Base-by-base conservation (phyloP, 148 eudicot genomes). In the Chenopodium suecicum region DNA sequence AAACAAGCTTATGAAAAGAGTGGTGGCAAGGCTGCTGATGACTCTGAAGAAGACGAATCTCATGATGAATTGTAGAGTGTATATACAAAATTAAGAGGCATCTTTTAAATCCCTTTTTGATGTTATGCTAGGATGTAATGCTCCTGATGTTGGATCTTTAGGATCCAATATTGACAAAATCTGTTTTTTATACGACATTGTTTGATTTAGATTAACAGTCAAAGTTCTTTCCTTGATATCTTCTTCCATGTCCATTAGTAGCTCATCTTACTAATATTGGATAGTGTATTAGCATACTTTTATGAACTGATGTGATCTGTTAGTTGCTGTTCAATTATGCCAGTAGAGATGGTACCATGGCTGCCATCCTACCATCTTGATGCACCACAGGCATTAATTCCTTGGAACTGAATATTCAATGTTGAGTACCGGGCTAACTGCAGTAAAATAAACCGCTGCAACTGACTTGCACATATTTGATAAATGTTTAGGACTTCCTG, bases 1-100 rank as follows among this genome's bases (percentile, higher is more conserved):
- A 88, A 78, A 79, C 79, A 86, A 75, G 89, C 82, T 70, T 90
- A 88, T 71, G 85, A 83, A 83, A 83, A 83, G 77, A 86, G 83
- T 70, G 85, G 89, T 54, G 81, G 83, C 41, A 75, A 68, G 46
- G 34, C 87, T 52, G 32, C 77, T 62, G 79, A 23, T 41, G 80
- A 83, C 8, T 68, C 78, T 31, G 87, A 84, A 1, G 81, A 80
- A 20, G 88, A 84, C 29, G 87, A 84, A 76, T 50, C 88, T 22
- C 68, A 86, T 2, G 84, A 77, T 80, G 85, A 88, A 74, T 82
- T 86, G 80, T 86, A 84, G 78, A 56, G 14, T 66, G 47, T 69
- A 56, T 44, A 41, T 41, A 73, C 4, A 13, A 3, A 78, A 13
- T 14, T 16, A 14, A 76, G 63, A 56, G 74, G 41, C 22, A 16